Evolutionary conservation across 2,329 filamentous ascomycete genomes (phyloP).

Genomic region (Colletotrichum nymphaeae): DNA sequence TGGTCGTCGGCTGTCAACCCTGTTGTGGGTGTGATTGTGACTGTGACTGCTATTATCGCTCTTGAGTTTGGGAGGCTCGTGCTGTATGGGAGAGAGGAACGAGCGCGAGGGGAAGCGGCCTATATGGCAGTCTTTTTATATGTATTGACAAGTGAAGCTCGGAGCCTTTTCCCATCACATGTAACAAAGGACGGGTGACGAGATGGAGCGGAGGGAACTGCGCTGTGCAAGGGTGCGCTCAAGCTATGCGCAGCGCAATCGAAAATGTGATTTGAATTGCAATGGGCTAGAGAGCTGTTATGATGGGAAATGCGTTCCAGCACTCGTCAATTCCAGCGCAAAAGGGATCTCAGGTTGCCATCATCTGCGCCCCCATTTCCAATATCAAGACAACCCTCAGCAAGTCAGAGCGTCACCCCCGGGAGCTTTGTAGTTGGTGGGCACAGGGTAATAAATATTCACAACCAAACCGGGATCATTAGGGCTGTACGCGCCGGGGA

Average conservation of each 20-base stretch:
- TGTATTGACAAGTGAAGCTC: too few relatives aligned
- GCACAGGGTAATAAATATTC: slow-evolving; percentile 56
- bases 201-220: background rate
- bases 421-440: slow-evolving; percentile 48
- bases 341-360: too few relatives aligned
- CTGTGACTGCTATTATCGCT: background rate
- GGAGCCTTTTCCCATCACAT: background rate
- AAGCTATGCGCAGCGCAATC: background rate
- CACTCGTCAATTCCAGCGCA: background rate
- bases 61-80: background rate
- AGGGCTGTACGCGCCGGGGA: slow-evolving; percentile 54
- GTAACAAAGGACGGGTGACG: background rate
- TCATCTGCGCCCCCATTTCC: background rate
- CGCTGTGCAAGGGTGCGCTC: background rate
- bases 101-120: background rate
- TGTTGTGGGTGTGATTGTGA: background rate
- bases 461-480: slow-evolving; percentile 55
- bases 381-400: slow-evolving; percentile 49
- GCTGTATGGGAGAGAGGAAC: background rate
- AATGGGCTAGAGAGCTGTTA: background rate
- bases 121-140: background rate
- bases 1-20: background rate
- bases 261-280: background rate
- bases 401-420: slow-evolving; percentile 36
- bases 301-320: background rate